These are phyloP conservation scores for Rhododendron ferrugineum DNA, from an alignment of 148 eudicot genomes.

Conservation along the genomic window DNA sequence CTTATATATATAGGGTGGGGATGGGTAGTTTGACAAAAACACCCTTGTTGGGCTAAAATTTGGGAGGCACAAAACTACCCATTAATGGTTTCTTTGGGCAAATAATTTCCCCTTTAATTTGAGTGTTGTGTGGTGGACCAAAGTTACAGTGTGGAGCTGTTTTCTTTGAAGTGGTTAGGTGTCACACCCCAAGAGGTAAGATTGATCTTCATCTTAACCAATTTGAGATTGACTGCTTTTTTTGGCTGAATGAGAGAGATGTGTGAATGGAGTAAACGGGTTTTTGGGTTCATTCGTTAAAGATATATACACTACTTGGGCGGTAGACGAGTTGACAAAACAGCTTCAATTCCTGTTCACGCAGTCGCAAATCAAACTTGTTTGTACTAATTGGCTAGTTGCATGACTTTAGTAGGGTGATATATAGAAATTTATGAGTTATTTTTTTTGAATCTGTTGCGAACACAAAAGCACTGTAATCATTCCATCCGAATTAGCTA, in stretches of 20 bases:
- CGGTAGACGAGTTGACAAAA: neutral
- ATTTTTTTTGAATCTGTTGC: neutral
- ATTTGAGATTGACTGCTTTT: slow-evolving; percentile 11
- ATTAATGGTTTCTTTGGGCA: neutral
- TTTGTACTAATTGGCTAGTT: neutral
- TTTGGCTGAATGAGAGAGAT: neutral
- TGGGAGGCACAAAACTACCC: neutral
- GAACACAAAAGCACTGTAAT: neutral
- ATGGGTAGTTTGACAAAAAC: neutral
- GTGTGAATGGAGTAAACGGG: too few species aligned
- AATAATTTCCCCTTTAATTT: neutral
- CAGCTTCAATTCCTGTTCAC: too few species aligned
- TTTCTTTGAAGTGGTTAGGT: neutral
- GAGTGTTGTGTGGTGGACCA: neutral
- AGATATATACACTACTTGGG: neutral
- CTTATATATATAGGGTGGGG: neutral
- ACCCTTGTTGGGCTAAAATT: neutral
- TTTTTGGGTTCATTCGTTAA: too few species aligned
- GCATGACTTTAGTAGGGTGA: neutral
- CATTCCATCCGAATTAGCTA: neutral
- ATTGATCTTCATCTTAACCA: slow-evolving; percentile 10
- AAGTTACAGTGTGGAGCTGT: neutral
- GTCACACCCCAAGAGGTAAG: neutral
- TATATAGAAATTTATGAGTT: neutral
- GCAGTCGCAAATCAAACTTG: neutral